phyloP scores from a whole-genome alignment of 495 filamentous ascomycete species.

The Beverwykella pulmonaria region DNA sequence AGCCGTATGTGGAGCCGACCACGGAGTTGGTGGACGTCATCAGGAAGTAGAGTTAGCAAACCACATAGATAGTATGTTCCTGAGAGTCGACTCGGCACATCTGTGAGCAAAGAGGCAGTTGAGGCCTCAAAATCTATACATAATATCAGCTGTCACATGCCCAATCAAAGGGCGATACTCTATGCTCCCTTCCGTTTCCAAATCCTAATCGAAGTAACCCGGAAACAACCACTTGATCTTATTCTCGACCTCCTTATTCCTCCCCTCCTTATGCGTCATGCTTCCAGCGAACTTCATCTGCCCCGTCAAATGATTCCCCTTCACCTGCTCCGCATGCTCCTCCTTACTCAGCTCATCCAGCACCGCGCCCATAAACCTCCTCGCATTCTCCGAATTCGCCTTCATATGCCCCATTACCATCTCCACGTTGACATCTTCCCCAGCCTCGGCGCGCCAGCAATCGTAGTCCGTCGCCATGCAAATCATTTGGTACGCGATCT shows the following conservation, averaged over 20 bases:
- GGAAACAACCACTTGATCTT: conserved; percentile 79
- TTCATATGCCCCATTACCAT: conserved; percentile 98
- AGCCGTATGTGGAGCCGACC: conserved; percentile 52
- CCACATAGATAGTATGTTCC: not conserved
- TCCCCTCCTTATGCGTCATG: conserved; percentile 47
- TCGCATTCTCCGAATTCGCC: conserved; percentile 84
- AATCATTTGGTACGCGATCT: conserved; percentile 96
- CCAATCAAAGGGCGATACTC: not conserved
- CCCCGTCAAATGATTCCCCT: conserved; percentile 74
- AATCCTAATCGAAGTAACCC: conserved; percentile 50
- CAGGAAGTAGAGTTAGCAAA: not conserved
- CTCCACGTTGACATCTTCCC: conserved; percentile 77
- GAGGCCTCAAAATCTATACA: conserved; percentile 9
- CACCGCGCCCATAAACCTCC: conserved; percentile 80
- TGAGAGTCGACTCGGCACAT: not conserved
- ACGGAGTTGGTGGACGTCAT: conserved; percentile 50
- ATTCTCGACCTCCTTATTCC: conserved; percentile 47
- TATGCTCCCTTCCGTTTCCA: not conserved
- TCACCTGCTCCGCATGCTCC: conserved; percentile 72
- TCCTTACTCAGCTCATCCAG: conserved; percentile 79
- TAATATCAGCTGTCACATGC: not conserved
- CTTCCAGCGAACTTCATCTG: conserved; percentile 59
- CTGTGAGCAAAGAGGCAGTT: not conserved
- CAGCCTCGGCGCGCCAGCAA: conserved; percentile 74
- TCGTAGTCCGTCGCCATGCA: conserved; percentile 99